A percentile compares a stretch with the other conserved stretches of the same genome.
Evolutionary conservation across 139 green algal genomes (phyloP).

Genomic region (Auxenochlorella pyrenoidosa): DNA sequence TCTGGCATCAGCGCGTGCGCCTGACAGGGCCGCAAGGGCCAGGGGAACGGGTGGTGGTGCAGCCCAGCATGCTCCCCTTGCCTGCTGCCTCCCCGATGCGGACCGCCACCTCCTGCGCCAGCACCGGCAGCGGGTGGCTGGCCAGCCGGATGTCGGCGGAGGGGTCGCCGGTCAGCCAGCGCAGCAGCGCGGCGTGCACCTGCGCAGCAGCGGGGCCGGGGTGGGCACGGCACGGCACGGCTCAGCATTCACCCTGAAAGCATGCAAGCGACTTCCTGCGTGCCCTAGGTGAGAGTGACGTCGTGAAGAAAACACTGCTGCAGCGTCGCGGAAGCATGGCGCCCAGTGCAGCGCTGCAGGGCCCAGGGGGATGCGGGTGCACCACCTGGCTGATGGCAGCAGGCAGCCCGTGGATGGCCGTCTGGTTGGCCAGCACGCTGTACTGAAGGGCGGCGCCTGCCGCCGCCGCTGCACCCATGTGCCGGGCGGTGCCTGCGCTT

Average conservation of each 20-base stretch:
- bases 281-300: too few relatives aligned
- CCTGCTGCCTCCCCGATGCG: constrained; percentile 20
- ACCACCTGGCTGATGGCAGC: constrained; percentile 45
- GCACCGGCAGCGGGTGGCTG: constrained; percentile 59
- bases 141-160: constrained; percentile 39
- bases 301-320: too few relatives aligned
- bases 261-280: too few relatives aligned
- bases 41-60: too few relatives aligned
- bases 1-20: too few relatives aligned
- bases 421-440: constrained; percentile 54
- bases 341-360: not conserved
- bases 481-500: not conserved
- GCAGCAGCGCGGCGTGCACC: constrained; percentile 54
- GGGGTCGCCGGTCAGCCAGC: constrained; percentile 26
- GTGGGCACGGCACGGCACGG: too few relatives aligned
- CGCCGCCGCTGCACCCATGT: not conserved
- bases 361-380: too few relatives aligned
- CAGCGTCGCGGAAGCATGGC: too few relatives aligned
- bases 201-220: not conserved
- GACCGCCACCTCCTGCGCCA: constrained; percentile 49
- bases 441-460: constrained; percentile 12
- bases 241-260: too few relatives aligned
- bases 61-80: too few relatives aligned
- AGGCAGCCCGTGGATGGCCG: constrained; percentile 63
- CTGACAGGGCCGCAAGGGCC: too few relatives aligned